Percentiles rank a stretch among this genome's conserved stretches.
Evolutionary conservation across 345 rosid species (phyloP).

Genomic region (Sonneratia caseolaris): DNA sequence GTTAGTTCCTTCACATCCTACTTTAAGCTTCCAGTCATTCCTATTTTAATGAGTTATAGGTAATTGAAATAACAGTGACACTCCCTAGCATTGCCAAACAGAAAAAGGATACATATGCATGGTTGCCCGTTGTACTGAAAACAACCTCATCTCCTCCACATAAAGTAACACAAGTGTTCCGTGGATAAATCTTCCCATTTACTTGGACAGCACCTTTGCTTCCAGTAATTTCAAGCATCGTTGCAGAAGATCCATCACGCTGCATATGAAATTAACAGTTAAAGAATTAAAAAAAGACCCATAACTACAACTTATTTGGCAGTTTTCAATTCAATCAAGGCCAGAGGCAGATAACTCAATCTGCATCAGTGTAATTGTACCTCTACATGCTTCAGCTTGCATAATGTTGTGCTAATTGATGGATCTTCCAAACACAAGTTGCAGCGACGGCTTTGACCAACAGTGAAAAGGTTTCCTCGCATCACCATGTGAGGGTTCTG

Average conservation of each 20-base stretch:
- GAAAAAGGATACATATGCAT: constrained; percentile 92
- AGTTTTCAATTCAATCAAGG: background rate
- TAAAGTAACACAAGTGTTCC: constrained; percentile 35
- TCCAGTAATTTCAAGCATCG: constrained; percentile 63
- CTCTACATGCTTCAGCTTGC: constrained; percentile 69
- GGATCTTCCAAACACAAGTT: constrained; percentile 70
- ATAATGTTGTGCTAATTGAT: constrained; percentile 40
- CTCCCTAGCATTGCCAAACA: background rate
- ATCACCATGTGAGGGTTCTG: constrained; percentile 75
- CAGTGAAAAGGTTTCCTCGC: constrained; percentile 49
- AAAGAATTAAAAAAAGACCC: constrained; percentile 9
- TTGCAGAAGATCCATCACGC: constrained; percentile 58
- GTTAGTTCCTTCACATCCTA: background rate
- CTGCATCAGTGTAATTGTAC: constrained; percentile 28
- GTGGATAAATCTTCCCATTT: constrained; percentile 54
- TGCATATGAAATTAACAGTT: constrained; percentile 20
- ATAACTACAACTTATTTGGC: background rate
- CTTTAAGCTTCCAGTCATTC: background rate
- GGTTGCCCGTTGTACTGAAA: constrained; percentile 57
- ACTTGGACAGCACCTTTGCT: constrained; percentile 79
- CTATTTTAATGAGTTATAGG: background rate
- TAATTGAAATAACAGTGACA: background rate
- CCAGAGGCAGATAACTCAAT: background rate
- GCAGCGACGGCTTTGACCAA: constrained; percentile 67
- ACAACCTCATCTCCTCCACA: constrained; percentile 90